These are phyloP conservation scores for Zymoseptoria crescenta DNA, from an alignment of 2,329 filamentous ascomycete species.

Conservation along the genomic window DNA sequence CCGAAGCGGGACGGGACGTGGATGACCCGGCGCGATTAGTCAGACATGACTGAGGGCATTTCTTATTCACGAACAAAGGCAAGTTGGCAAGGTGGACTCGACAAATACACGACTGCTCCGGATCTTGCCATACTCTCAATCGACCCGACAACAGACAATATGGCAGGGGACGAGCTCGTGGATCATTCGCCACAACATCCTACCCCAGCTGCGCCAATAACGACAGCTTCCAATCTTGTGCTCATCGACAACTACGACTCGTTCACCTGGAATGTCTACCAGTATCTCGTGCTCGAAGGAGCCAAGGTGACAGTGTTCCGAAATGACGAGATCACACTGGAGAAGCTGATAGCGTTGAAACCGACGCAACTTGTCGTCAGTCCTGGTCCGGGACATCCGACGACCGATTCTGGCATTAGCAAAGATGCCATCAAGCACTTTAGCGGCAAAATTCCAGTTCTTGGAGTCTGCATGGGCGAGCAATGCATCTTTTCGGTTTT, in stretches of 20 bases:
- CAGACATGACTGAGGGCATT: not conserved
- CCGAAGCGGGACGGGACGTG: too few relatives aligned
- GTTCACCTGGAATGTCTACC: conserved; percentile 99
- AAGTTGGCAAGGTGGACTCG: not conserved
- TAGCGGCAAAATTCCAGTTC: conserved; percentile 84
- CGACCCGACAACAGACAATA: conserved; percentile 4
- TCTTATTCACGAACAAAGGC: not conserved
- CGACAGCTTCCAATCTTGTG: conserved; percentile 80
- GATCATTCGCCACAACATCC: conserved; percentile 87
- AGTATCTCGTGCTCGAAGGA: conserved; percentile 94
- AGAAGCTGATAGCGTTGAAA: conserved; percentile 72
- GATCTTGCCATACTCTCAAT: not conserved
- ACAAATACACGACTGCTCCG: not conserved
- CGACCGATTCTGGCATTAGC: conserved; percentile 85
- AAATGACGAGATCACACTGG: conserved; percentile 83
- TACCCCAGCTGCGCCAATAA: conserved; percentile 61
- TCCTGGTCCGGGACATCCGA: conserved; percentile 87
- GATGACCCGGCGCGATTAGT: not conserved
- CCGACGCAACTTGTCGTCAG: conserved; percentile 93
- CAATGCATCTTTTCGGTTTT: conserved; percentile 96
- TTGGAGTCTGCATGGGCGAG: conserved; percentile 99
- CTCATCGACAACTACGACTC: conserved; percentile 99
- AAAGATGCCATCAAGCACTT: conserved; percentile 87
- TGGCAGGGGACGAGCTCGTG: conserved; percentile 40
- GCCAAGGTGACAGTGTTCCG: conserved; percentile 82